Base-by-base conservation (phyloP, 2,329 filamentous ascomycete genomes). In the Fusarium sp. region DNA sequence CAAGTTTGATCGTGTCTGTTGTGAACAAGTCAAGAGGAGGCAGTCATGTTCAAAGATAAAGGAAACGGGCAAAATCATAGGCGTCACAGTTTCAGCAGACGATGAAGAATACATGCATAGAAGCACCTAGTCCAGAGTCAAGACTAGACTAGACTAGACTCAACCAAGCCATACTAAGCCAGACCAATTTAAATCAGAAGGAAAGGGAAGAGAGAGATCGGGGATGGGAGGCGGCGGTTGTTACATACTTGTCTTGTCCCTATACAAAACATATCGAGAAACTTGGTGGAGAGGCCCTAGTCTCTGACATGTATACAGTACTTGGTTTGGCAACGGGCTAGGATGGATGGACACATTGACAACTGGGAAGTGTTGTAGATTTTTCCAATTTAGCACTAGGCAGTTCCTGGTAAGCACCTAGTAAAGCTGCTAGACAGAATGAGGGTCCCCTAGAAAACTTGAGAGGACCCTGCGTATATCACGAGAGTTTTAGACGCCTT, bases 401-500 rank as follows among this genome's bases (percentile, higher is more conserved):
- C 28, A 32, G 24, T 38, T 54, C n/a, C 50, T 38, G 17, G 48
- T 32, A 50, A 32, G 28, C 22, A 32, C 48, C 34, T 39, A 39
- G 51, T 26, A 13, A 17, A 20, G 34, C 34, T 26, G n/a, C 50
- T 26, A 38, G 34, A 28, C 24, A 54, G 15, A 32, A 39, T 45
- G 38, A 70, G 70, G 47, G 61, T 73, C 67, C 70, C 67, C 54
- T 70, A 36, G 60, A 57, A 39, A 39, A 62, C 56, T 62, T 45
- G 56, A 30, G 39, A 73, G 70, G 70, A 74, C 70, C 70, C 70
- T 73, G 70, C 56, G 70, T 73, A 26, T 61, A 44, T 63, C 48
- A 54, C 38, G 48, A 55, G 47, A 34, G 52, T 47, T 41, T 41
- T 45, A 63, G 61, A 44, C 66, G n/a, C 42, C 34, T 45, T 39